These are phyloP conservation scores for Davidsoniella eucalypti DNA, from an alignment of 2,329 filamentous ascomycete genomes.

Conservation along the genomic window DNA sequence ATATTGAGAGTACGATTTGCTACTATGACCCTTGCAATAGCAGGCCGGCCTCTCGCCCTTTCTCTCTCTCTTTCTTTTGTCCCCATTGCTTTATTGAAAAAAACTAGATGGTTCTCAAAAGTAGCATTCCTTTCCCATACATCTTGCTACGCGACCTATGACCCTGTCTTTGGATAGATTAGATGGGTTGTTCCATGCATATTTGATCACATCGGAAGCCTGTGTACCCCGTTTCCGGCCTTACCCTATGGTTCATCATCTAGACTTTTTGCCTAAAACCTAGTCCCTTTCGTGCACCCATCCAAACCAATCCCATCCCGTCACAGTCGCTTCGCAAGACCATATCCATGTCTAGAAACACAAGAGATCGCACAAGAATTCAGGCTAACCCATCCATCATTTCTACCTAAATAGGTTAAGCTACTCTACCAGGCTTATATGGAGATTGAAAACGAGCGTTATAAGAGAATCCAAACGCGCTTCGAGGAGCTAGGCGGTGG, in stretches of 20 bases:
- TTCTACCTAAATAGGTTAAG: conserved; percentile 21
- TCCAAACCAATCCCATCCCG: not conserved
- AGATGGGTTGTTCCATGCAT: not conserved
- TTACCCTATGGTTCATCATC: not conserved
- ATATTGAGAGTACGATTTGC: no score
- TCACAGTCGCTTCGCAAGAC: not conserved
- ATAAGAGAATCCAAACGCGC: conserved; percentile 24
- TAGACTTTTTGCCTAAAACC: not conserved
- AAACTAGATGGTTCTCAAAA: not conserved
- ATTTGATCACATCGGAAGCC: conserved; percentile 1
- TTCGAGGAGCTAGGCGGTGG: conserved; percentile 36
- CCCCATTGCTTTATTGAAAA: not conserved
- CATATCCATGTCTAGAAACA: not conserved
- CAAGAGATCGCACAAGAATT: no score
- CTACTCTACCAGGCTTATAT: conserved; percentile 25
- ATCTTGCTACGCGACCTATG: not conserved
- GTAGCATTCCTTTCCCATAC: not conserved
- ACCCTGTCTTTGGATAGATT: not conserved
- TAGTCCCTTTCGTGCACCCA: not conserved
- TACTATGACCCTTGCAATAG: not conserved
- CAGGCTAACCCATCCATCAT: conserved; percentile 2
- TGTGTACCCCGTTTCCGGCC: not conserved
- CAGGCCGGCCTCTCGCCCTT: not conserved
- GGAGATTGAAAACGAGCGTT: conserved; percentile 27
- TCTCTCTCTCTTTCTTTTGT: not conserved